Evolutionary conservation across 208 protist genomes (phyloP).

Genomic region (Angomonas desouzai): DNA sequence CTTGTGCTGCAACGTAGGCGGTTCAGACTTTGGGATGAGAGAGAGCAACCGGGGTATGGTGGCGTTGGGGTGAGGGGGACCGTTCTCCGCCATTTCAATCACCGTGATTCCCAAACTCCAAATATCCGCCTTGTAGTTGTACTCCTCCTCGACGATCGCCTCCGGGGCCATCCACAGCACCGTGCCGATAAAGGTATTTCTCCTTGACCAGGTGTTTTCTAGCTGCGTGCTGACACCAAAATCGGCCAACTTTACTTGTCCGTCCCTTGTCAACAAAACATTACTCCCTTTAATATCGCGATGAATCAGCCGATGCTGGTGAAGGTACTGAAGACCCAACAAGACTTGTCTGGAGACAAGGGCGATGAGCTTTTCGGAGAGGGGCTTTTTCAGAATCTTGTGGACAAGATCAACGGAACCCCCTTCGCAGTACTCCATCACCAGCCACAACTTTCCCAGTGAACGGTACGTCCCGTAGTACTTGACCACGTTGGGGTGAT

Average conservation of each 20-base stretch:
- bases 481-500: constrained; percentile 85
- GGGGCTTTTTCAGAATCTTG: constrained; percentile 66
- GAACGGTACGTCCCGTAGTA: constrained; percentile 88
- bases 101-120: constrained; percentile 96
- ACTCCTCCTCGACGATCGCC: constrained; percentile 85
- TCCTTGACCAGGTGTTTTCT: constrained; percentile 71
- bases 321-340: constrained; percentile 87
- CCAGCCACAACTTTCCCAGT: constrained; percentile 85
- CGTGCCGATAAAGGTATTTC: constrained; percentile 91
- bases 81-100: constrained; percentile 95
- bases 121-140: constrained; percentile 92
- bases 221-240: constrained; percentile 88
- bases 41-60: constrained; percentile 76
- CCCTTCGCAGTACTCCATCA: constrained; percentile 93
- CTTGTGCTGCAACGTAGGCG: constrained; percentile 73
- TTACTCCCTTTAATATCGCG: constrained; percentile 94
- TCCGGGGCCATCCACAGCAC: constrained; percentile 93
- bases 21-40: constrained; percentile 68
- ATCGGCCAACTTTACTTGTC: constrained; percentile 91
- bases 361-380: constrained; percentile 86
- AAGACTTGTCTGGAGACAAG: constrained; percentile 81
- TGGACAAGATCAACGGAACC: constrained; percentile 86
- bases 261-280: constrained; percentile 85
- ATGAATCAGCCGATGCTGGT: constrained; percentile 84
- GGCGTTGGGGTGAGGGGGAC: constrained; percentile 88